Percentiles rank a stretch among this genome's conserved stretches.
phyloP scores from a whole-genome alignment of 2,329 filamentous ascomycete genomes.

The Purpureocillium lavendulum region DNA sequence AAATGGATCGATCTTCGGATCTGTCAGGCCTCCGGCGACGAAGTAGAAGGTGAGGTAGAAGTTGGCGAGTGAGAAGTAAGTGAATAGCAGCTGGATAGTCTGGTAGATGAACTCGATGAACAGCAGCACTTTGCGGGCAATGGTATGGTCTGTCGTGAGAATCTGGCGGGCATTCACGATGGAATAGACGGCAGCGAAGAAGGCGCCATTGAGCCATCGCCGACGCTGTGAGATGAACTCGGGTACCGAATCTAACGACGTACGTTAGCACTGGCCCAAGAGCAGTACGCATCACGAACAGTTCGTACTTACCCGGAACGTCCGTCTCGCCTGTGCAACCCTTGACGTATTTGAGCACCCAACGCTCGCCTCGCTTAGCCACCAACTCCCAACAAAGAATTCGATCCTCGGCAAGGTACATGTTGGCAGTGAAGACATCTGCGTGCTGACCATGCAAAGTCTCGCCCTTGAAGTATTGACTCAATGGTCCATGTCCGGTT shows the following conservation, averaged over 20 bases:
- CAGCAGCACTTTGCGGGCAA: conserved; percentile 81
- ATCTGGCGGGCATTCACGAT: conserved; percentile 91
- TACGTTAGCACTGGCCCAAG: conserved; percentile 14
- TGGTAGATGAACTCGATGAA: conserved; percentile 97
- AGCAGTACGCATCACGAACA: no score
- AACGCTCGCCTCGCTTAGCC: conserved; percentile 86
- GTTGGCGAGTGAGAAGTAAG: conserved; percentile 96
- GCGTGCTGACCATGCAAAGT: conserved; percentile 93
- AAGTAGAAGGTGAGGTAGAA: conserved; percentile 99
- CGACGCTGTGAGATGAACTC: conserved; percentile 96
- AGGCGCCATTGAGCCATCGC: conserved; percentile 96
- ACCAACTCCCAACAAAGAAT: conserved; percentile 93
- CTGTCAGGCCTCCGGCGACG: conserved; percentile 81
- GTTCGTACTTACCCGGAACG: conserved; percentile 87
- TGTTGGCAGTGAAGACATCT: conserved; percentile 95
- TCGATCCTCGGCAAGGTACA: conserved; percentile 86
- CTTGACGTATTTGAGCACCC: conserved; percentile 98
- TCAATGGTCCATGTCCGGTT: conserved; percentile 87
- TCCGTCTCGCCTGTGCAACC: conserved; percentile 95
- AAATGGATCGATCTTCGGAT: conserved; percentile 78
- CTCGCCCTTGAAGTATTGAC: conserved; percentile 99
- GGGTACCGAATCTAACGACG: conserved; percentile 65
- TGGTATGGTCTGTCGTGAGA: conserved; percentile 84
- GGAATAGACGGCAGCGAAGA: conserved; percentile 97
- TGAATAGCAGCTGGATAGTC: conserved; percentile 85